phyloP scores from a whole-genome alignment of 208 protist species.

The Crithidia thermophila region DNA sequence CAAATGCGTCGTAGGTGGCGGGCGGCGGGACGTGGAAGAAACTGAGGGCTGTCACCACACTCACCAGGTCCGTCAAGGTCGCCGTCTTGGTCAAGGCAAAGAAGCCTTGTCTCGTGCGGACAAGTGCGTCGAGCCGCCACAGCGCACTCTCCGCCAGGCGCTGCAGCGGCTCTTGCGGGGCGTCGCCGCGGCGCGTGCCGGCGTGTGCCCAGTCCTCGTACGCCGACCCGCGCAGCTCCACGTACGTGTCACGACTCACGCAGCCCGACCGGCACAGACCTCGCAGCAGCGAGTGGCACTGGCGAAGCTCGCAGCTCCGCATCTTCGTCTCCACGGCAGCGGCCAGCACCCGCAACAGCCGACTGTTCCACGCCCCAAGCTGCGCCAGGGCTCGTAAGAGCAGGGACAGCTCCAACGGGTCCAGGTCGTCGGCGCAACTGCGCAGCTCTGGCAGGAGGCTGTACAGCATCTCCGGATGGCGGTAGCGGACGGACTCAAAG shows the following conservation, averaged over 20 bases:
- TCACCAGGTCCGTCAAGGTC: constrained; percentile 48
- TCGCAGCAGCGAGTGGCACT: constrained; percentile 68
- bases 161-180: constrained; percentile 45
- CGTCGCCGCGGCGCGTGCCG: constrained; percentile 14
- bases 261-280: constrained; percentile 67
- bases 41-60: constrained; percentile 41
- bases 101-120: constrained; percentile 31
- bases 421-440: constrained; percentile 42
- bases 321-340: constrained; percentile 41
- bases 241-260: constrained; percentile 42
- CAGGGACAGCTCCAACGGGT: constrained; percentile 78
- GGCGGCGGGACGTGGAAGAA: constrained; percentile 73
- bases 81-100: constrained; percentile 33
- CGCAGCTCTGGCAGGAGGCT: constrained; percentile 58
- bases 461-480: constrained; percentile 60
- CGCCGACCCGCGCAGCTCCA: constrained; percentile 22
- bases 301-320: constrained; percentile 44
- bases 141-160: constrained; percentile 46
- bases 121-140: constrained; percentile 53
- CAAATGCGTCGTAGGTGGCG: constrained; percentile 69
- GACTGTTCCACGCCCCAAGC: constrained; percentile 77
- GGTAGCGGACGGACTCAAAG: constrained; percentile 51
- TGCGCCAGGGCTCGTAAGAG: constrained; percentile 61
- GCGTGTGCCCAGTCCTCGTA: constrained; percentile 9
- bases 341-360: constrained; percentile 45